Conservation (phyloP, 2,329 filamentous ascomycete species). For the Arthrobotrys sphaeroides region DNA sequence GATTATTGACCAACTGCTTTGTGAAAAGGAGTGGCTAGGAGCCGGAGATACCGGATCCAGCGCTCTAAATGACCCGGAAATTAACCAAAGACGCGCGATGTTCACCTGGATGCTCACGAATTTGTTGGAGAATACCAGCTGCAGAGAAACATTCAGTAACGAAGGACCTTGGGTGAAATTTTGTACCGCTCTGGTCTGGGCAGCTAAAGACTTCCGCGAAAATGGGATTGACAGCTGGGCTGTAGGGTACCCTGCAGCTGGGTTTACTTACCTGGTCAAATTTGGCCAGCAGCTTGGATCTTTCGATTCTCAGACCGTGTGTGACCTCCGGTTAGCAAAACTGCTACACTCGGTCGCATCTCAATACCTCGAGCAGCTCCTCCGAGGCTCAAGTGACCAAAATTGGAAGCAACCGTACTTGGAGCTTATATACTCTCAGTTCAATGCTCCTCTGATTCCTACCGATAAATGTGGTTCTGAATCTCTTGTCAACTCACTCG, state of each 20-base stretch:
- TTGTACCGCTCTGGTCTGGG: constrained; percentile 58
- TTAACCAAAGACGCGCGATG: constrained; percentile 48
- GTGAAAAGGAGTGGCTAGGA: constrained; percentile 58
- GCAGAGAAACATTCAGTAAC: constrained; percentile 59
- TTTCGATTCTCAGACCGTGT: constrained; percentile 51
- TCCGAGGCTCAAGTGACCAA: constrained; percentile 20
- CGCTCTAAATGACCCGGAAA: constrained; percentile 5
- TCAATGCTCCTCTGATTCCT: constrained; percentile 58
- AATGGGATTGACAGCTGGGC: constrained; percentile 59
- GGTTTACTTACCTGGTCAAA: constrained; percentile 57
- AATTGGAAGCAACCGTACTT: constrained; percentile 59
- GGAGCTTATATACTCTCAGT: constrained; percentile 58
- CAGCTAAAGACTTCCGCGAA: constrained; percentile 57
- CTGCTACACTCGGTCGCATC: constrained; percentile 57
- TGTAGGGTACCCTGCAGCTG: constrained; percentile 59
- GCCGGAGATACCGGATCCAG: constrained; percentile 3
- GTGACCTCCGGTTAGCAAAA: constrained; percentile 53
- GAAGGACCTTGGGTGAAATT: constrained; percentile 59
- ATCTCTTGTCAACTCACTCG: constrained; percentile 54
- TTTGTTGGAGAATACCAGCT: constrained; percentile 57
- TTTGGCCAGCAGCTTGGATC: constrained; percentile 56
- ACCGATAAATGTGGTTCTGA: constrained; percentile 49
- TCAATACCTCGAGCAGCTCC: constrained; percentile 58
- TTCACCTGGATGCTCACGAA: constrained; percentile 59
- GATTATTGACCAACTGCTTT: constrained; percentile 57